Evolutionary conservation across 116 monocot genomes (phyloP), one percentile per base, ranked within the genome.

Genomic region (Iris pallida): DNA sequence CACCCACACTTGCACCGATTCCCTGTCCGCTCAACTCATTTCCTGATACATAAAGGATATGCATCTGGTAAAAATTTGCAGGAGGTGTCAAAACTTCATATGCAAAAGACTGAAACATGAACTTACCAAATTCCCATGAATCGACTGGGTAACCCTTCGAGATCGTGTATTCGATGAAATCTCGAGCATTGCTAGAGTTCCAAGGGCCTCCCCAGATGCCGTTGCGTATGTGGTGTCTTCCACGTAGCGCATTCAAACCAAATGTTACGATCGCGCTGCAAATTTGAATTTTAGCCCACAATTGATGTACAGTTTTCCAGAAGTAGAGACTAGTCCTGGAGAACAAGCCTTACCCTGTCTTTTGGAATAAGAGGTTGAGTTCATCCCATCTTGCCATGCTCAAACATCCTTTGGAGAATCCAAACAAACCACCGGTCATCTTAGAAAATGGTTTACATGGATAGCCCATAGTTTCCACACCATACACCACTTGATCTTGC

Each of bases 61-160:
- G n/a, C n/a, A 30, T 30, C 30, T 30, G 30, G 10, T 20, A 1
- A 3, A 14, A 47, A n/a, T n/a, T n/a, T 30, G 30, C 30, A 20
- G n/a, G 46, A 59, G 3, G 4, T 47, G 8, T 30, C 52, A 53
- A 53, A 47, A 45, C 13, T 30, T 45, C 30, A 30, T 3, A 30
- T 1, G 30, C 30, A 30, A 30, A 30, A 55, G 61, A 8, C 16
- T 10, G 10, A 57, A 10, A 16, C 17, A 62, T 4, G 12, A 2
- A 57, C 41, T 74, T 82, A 90, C 90, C 90, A 57, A 89, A 82
- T 79, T 89, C 93, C 89, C 89, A 93, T 4, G 93, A 87, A 77
- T 87, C 84, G 46, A 93, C 71, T 54, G 47, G 80, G 55, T 89
- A 89, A 59, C 82, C 79, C 62, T 86, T 84, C 40, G 87, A 75